Percentiles rank a stretch among this genome's conserved stretches.
Evolutionary conservation across 257 asterid species (phyloP).

Genomic region (Primulina huaijiensis): DNA sequence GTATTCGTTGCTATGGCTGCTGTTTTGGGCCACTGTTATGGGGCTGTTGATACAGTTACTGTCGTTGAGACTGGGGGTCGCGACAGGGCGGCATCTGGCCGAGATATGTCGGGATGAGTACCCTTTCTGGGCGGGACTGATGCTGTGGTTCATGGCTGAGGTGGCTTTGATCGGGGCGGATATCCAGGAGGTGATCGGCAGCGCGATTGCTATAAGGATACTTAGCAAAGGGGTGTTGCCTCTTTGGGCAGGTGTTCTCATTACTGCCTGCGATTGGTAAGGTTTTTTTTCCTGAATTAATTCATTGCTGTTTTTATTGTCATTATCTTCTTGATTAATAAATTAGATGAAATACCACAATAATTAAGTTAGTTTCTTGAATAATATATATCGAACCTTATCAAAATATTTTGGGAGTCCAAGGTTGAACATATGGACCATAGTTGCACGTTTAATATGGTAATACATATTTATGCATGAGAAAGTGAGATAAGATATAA

Average conservation of each 20-base stretch:
- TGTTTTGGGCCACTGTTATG: conserved; percentile 68
- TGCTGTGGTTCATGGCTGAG: conserved; percentile 80
- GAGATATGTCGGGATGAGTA: conserved; percentile 72
- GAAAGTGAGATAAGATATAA: too few species aligned
- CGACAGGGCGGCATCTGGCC: conserved; percentile 71
- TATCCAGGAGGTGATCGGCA: conserved; percentile 79
- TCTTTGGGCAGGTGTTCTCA: conserved; percentile 76
- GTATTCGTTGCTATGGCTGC: conserved; percentile 57
- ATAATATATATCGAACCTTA: too few species aligned
- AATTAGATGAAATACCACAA: too few species aligned
- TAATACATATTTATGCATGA: too few species aligned
- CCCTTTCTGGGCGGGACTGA: conserved; percentile 54
- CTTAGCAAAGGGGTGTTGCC: conserved; percentile 54
- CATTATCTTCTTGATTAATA: too few species aligned
- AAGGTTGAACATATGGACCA: too few species aligned
- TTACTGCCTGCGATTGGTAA: conserved; percentile 74
- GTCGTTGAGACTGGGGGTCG: conserved; percentile 62
- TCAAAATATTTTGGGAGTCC: too few species aligned
- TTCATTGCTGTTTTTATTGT: neutral
- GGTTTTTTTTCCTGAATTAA: neutral
- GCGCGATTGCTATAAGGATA: conserved; percentile 69
- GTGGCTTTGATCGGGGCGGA: conserved; percentile 67
- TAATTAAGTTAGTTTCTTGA: neutral
- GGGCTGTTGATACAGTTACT: conserved; percentile 62
- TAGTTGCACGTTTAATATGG: too few species aligned